phyloP scores from a whole-genome alignment of 2,329 filamentous ascomycete genomes.

The Knufia fluminis region DNA sequence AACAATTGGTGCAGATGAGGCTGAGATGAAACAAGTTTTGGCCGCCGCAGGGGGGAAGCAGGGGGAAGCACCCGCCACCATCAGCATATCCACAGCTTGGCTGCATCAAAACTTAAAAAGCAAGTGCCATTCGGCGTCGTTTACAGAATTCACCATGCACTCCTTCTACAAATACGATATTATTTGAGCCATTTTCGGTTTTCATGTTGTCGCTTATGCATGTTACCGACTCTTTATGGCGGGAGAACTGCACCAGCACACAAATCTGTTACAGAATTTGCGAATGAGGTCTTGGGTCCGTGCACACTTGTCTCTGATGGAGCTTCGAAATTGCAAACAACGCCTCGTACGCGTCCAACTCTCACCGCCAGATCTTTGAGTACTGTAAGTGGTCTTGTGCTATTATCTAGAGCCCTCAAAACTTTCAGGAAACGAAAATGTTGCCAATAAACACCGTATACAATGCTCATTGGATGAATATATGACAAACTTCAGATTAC shows the following conservation, averaged over 20 bases:
- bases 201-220: no score
- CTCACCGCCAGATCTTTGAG: background rate
- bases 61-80: background rate
- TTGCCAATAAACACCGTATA: no score
- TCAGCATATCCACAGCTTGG: background rate
- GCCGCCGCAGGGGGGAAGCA: background rate
- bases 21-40: slow-evolving; percentile 1
- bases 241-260: no score
- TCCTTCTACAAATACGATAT: no score
- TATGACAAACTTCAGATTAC: background rate
- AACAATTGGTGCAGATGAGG: slow-evolving; percentile 1
- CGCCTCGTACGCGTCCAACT: background rate
- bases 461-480: background rate
- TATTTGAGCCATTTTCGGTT: no score
- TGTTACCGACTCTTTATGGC: no score
- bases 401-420: no score
- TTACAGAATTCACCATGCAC: no score
- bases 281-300: no score
- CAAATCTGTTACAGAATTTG: no score
- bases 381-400: background rate
- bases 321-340: background rate
- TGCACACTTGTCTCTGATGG: background rate
- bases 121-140: no score
- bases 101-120: background rate
- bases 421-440: no score